These are phyloP conservation scores for Trichoderma sp. DNA, from an alignment of 2,329 filamentous ascomycete genomes.

Conservation along the genomic window DNA sequence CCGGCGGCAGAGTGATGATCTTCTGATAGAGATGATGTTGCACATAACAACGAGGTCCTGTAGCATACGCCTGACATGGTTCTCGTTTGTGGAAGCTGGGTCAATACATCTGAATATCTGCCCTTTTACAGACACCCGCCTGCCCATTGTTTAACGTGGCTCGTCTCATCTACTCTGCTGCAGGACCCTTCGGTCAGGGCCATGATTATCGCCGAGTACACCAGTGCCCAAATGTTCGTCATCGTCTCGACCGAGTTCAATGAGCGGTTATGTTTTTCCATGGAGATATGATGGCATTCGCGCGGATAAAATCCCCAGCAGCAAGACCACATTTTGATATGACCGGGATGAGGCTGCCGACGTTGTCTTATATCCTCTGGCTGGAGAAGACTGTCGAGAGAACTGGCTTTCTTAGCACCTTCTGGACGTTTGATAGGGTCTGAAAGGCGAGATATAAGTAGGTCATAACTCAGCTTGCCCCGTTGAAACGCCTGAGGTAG, in stretches of 20 bases:
- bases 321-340: slow-evolving; percentile 33
- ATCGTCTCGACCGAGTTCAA: not conserved
- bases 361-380: slow-evolving; percentile 38
- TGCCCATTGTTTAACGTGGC: not conserved
- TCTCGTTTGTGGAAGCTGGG: not conserved
- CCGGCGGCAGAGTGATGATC: too few species aligned
- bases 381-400: slow-evolving; percentile 35
- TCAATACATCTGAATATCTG: not conserved
- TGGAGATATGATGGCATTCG: slow-evolving; percentile 36
- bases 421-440: slow-evolving; percentile 42
- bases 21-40: too few species aligned
- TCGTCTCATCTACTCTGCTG: too few species aligned
- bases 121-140: not conserved
- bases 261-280: slow-evolving; percentile 30
- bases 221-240: not conserved
- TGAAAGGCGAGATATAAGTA: slow-evolving; percentile 39
- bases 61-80: not conserved
- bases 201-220: not conserved
- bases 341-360: slow-evolving; percentile 38
- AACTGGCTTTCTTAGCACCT: slow-evolving; percentile 40
- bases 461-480: not conserved
- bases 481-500: too few species aligned
- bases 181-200: not conserved
- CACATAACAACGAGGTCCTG: not conserved
- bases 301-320: slow-evolving; percentile 38